Evolutionary conservation across 345 rosid species (phyloP).

Genomic region (Aquilaria sinensis): DNA sequence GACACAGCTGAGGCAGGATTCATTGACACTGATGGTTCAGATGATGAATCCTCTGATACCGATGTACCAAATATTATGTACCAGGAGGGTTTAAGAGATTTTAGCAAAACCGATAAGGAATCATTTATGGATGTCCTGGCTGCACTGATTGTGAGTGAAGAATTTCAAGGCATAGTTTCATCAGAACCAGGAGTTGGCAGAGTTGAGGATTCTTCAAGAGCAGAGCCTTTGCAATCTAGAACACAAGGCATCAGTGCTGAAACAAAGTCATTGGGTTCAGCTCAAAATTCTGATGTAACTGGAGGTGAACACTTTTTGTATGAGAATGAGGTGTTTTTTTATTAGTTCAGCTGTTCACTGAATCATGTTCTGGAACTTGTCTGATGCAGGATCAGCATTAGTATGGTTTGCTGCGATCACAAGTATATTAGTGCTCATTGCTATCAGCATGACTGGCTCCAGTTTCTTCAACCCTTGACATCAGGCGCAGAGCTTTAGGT

Average conservation of each 20-base stretch:
- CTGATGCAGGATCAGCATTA: constrained; percentile 60
- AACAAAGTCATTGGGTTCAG: constrained; percentile 26
- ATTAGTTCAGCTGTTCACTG: constrained; percentile 6
- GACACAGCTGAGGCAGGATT: constrained; percentile 43
- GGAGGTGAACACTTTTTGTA: constrained; percentile 22
- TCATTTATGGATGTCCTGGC: constrained; percentile 94
- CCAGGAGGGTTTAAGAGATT: constrained; percentile 24
- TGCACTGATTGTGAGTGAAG: constrained; percentile 90
- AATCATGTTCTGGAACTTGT: constrained; percentile 13
- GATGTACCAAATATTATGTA: constrained; percentile 43
- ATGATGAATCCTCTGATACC: constrained; percentile 70
- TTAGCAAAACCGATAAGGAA: constrained; percentile 50
- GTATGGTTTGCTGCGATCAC: constrained; percentile 73
- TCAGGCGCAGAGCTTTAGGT: constrained; percentile 15
- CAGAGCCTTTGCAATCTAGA: constrained; percentile 27
- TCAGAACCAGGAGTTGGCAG: constrained; percentile 66
- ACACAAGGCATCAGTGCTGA: constrained; percentile 27
- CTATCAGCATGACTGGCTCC: constrained; percentile 65
- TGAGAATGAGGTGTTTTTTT: constrained; percentile 3
- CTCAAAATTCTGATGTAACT: constrained; percentile 24
- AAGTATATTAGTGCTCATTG: constrained; percentile 58
- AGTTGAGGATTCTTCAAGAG: constrained; percentile 34
- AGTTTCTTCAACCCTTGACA: constrained; percentile 85
- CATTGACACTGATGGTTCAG: constrained; percentile 44
- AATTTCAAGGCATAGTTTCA: constrained; percentile 94